A percentile compares a stretch with the other conserved stretches of the same genome.
phyloP scores from a whole-genome alignment of 805 yeast genomes.

The Candida quercuum region DNA sequence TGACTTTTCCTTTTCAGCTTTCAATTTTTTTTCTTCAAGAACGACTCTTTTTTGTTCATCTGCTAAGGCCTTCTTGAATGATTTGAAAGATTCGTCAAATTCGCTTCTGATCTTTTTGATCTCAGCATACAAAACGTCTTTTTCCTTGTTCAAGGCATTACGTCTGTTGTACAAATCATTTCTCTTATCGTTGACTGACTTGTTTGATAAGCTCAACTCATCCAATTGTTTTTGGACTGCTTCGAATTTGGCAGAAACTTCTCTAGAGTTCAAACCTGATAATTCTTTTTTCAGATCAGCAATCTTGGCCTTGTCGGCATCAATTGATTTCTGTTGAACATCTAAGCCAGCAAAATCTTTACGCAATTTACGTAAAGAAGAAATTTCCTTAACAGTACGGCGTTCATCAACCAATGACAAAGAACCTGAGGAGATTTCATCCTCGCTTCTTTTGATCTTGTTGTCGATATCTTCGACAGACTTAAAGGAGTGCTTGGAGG shows the following conservation, averaged over 20 bases:
- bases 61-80: conserved; percentile 62
- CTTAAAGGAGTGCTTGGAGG: conserved; percentile 67
- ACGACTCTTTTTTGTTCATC: conserved; percentile 70
- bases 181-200: conserved; percentile 61
- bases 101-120: conserved; percentile 68
- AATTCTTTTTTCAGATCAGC: conserved; percentile 67
- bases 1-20: conserved; percentile 42
- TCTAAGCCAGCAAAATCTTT: conserved; percentile 73
- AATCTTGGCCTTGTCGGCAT: conserved; percentile 70
- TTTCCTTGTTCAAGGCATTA: conserved; percentile 57
- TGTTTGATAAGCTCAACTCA: conserved; percentile 53
- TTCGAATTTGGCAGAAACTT: conserved; percentile 64
- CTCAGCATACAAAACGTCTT: conserved; percentile 61
- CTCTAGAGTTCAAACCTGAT: conserved; percentile 50
- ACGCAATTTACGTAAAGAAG: conserved; percentile 72
- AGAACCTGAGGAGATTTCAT: conserved; percentile 68
- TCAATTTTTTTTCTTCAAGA: conserved; percentile 44
- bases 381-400: conserved; percentile 77
- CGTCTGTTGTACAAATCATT: conserved; percentile 59
- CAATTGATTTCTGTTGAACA: conserved; percentile 73
- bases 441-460: conserved; percentile 63
- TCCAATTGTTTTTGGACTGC: conserved; percentile 64
- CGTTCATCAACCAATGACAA: conserved; percentile 90
- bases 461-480: conserved; percentile 63
- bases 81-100: conserved; percentile 68